Conservation (phyloP, 345 rosid genomes). For the Barbarea vulgaris region DNA sequence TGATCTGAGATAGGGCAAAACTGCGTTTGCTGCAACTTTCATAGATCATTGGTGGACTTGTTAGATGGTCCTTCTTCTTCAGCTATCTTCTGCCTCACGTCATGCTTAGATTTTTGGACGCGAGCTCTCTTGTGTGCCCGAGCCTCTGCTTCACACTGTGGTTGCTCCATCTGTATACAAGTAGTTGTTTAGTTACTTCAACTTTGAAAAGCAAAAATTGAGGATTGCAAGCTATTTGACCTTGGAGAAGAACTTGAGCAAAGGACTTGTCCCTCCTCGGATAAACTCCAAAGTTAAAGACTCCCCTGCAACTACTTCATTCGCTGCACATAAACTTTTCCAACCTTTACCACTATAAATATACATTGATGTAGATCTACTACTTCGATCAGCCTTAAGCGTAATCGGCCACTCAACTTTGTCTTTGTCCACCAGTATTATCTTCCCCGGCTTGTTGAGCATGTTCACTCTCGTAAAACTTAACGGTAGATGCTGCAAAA, state of each 20-base stretch:
- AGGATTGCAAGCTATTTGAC: background rate
- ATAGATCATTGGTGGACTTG: background rate
- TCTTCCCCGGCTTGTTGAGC: background rate
- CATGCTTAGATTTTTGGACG: background rate
- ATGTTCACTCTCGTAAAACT: conserved; percentile 2
- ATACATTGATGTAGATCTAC: background rate
- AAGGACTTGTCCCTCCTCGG: conserved; percentile 11
- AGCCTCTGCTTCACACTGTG: conserved; percentile 3
- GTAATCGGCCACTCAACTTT: conserved; percentile 9
- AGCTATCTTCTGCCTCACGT: background rate
- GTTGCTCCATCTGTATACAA: conserved; percentile 9
- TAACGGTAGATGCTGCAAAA: conserved; percentile 5
- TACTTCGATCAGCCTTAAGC: background rate
- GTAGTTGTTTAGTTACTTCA: background rate
- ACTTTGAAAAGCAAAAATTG: background rate
- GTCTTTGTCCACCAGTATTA: conserved; percentile 13
- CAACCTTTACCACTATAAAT: conserved; percentile 4
- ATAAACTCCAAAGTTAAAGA: conserved; percentile 23
- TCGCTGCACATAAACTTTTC: conserved; percentile 12
- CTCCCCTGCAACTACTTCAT: conserved; percentile 11
- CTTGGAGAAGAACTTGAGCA: conserved; percentile 22
- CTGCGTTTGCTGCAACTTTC: background rate
- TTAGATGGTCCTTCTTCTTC: conserved; percentile 20
- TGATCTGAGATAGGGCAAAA: conserved; percentile 7
- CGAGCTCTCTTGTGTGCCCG: conserved; percentile 12